A percentile compares a stretch with the other conserved stretches of the same genome.
Conservation (phyloP, 345 rosid genomes). For the Eutrema japonicum region DNA sequence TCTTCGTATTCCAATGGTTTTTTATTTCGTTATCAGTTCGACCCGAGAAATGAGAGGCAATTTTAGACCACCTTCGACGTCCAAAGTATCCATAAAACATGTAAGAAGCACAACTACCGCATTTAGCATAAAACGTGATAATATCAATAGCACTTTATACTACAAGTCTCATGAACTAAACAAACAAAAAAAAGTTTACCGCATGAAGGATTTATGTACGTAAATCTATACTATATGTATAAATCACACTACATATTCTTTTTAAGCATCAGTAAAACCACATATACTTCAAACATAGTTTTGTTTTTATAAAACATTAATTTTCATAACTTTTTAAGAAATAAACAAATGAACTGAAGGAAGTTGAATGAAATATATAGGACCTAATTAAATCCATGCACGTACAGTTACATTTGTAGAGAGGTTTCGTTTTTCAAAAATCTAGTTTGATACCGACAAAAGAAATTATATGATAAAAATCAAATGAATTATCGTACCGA, state of each 20-base stretch:
- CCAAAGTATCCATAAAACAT: constrained; percentile 27
- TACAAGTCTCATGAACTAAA: not conserved
- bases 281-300: not conserved
- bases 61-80: constrained; percentile 82
- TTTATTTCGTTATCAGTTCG: constrained; percentile 95
- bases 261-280: too few species aligned
- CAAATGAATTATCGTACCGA: constrained; percentile 47
- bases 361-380: not conserved
- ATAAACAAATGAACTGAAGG: not conserved
- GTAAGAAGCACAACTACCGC: not conserved
- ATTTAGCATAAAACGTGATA: not conserved
- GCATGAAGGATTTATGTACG: not conserved
- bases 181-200: not conserved
- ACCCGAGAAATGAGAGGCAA: constrained; percentile 88
- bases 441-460: not conserved
- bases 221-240: constrained; percentile 3
- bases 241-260: not conserved
- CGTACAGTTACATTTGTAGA: not conserved
- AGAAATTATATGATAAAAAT: not conserved
- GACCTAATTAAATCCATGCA: not conserved
- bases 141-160: not conserved
- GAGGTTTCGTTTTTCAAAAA: not conserved
- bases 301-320: not conserved
- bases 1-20: constrained; percentile 91
- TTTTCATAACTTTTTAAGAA: not conserved